phyloP scores from a whole-genome alignment of 306 rosid species.

The Prunus armeniaca region DNA sequence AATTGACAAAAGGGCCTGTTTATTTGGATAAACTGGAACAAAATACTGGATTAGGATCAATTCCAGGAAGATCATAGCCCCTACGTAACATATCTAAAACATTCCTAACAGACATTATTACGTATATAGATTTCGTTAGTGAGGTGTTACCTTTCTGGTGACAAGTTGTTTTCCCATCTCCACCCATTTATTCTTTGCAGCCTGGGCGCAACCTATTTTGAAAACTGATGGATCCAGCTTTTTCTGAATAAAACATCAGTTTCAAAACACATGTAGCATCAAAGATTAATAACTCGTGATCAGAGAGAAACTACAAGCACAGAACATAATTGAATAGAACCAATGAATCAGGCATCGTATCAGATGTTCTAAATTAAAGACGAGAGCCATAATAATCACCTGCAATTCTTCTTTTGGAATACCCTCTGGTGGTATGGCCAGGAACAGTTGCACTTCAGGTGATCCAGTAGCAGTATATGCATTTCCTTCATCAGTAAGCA shows the following conservation, averaged over 20 bases:
- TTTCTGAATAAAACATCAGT: conserved; percentile 50
- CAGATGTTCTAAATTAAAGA: background rate
- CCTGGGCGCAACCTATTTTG: conserved; percentile 84
- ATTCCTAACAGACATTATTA: background rate
- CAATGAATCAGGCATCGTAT: background rate
- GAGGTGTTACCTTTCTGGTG: conserved; percentile 54
- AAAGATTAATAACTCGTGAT: background rate
- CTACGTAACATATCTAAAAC: background rate
- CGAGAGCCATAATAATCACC: conserved; percentile 30
- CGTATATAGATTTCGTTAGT: background rate
- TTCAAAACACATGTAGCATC: background rate
- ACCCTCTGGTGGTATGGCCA: conserved; percentile 75
- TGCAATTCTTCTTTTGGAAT: conserved; percentile 74
- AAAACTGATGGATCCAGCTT: conserved; percentile 51
- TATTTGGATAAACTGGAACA: background rate
- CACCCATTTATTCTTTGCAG: conserved; percentile 86
- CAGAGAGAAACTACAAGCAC: background rate
- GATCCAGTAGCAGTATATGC: conserved; percentile 63
- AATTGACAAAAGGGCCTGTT: too few relatives aligned
- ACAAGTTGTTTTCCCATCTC: conserved; percentile 71
- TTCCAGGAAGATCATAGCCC: background rate
- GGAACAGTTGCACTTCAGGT: conserved; percentile 72
- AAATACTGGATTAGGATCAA: background rate
- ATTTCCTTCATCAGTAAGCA: conserved; percentile 72
- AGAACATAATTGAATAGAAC: background rate